phyloP scores from a whole-genome alignment of 768 basidiomycete species.

The Melanogaster broomeanus region DNA sequence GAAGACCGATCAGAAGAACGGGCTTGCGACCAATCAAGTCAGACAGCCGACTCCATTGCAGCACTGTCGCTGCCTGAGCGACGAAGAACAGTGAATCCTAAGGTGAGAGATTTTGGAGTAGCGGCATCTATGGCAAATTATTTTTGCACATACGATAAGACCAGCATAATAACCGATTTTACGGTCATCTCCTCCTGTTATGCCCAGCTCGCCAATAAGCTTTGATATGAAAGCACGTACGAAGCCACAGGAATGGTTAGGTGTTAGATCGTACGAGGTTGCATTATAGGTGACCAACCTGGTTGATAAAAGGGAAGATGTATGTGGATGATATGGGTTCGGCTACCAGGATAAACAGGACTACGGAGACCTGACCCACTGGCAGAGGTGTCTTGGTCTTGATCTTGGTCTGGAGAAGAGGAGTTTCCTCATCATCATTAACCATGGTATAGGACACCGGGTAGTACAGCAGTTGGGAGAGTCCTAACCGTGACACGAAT shows the following conservation, averaged over 20 bases:
- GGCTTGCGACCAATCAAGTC: conserved; percentile 64
- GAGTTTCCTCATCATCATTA: conserved; percentile 42
- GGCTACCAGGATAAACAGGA: conserved; percentile 50
- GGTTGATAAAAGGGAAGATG: conserved; percentile 67
- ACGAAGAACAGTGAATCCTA: conserved; percentile 66
- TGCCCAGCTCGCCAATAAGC: conserved; percentile 63
- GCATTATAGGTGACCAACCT: conserved; percentile 36
- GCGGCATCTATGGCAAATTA: background rate
- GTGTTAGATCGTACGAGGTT: background rate
- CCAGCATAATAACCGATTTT: conserved; percentile 74
- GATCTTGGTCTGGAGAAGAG: conserved; percentile 42
- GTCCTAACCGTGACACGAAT: too few relatives aligned
- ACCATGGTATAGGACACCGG: too few relatives aligned
- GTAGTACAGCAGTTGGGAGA: too few relatives aligned
- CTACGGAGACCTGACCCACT: conserved; percentile 48
- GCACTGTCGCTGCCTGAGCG: conserved; percentile 55
- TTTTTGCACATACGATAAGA: conserved; percentile 45
- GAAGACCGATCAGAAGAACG: conserved; percentile 54
- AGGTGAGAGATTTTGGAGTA: background rate
- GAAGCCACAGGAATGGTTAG: background rate
- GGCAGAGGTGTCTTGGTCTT: conserved; percentile 48
- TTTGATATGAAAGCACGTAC: conserved; percentile 21
- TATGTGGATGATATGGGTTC: conserved; percentile 59
- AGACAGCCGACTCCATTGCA: conserved; percentile 67
- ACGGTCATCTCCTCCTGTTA: conserved; percentile 62